Percentiles rank a stretch among this genome's conserved stretches.
phyloP scores from a whole-genome alignment of 2,329 filamentous ascomycete species.

The Didymella pinodella region DNA sequence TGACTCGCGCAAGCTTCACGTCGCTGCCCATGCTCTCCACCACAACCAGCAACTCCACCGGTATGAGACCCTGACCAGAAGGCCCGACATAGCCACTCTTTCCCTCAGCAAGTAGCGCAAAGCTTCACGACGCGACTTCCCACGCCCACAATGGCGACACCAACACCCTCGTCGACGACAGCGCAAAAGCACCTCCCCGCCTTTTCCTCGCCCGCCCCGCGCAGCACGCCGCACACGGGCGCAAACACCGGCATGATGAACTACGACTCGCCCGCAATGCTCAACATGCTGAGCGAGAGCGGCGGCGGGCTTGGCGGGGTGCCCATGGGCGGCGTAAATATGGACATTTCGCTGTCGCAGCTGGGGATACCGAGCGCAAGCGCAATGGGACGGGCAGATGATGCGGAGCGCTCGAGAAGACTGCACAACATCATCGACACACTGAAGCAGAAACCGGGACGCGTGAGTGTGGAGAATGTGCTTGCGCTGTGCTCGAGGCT shows the following conservation, averaged over 20 bases:
- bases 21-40: constrained; percentile 8
- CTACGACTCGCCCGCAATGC: constrained; percentile 54
- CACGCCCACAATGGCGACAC: constrained; percentile 43
- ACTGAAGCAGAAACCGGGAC: constrained; percentile 72
- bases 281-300: constrained; percentile 52
- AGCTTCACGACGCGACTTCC: too few species aligned
- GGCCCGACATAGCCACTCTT: constrained; percentile 2
- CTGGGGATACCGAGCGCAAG: constrained; percentile 53
- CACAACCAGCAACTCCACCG: constrained; percentile 9
- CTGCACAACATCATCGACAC: constrained; percentile 70
- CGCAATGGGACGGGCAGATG: constrained; percentile 56
- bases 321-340: constrained; percentile 46
- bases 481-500: constrained; percentile 72
- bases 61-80: constrained; percentile 20
- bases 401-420: constrained; percentile 60
- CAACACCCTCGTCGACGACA: constrained; percentile 49
- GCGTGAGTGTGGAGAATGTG: constrained; percentile 78
- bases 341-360: constrained; percentile 52
- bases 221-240: constrained; percentile 52
- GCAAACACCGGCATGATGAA: constrained; percentile 47
- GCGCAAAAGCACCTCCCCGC: constrained; percentile 48
- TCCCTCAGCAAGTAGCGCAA: constrained; percentile 7
- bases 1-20: constrained; percentile 29
- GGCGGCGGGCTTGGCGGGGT: constrained; percentile 51
- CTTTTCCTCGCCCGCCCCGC: constrained; percentile 54